Conservation (phyloP, 768 basidiomycete genomes). For the Rhodosporidiobolus sp. region DNA sequence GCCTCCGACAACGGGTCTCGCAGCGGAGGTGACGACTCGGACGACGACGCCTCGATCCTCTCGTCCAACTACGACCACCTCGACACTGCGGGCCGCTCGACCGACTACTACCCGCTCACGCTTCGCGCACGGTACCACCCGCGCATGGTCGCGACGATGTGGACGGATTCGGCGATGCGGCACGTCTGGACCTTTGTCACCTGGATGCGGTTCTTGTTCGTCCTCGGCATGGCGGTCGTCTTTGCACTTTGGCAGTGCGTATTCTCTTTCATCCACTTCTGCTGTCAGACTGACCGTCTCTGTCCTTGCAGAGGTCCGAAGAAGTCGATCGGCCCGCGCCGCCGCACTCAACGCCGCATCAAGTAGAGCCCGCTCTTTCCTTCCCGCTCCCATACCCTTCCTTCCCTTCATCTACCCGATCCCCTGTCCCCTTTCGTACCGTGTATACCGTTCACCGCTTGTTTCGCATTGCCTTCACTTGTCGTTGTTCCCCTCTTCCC, state of each 20-base stretch:
- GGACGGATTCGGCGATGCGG: conserved; percentile 14
- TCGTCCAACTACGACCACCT: conserved; percentile 21
- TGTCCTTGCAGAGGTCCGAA: conserved; percentile 20
- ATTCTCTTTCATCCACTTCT: background rate
- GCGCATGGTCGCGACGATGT: conserved; percentile 26
- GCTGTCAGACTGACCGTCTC: background rate
- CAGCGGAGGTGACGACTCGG: background rate
- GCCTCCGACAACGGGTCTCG: background rate
- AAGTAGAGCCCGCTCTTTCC: too few relatives aligned
- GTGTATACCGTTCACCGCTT: too few relatives aligned
- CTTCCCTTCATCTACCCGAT: too few relatives aligned
- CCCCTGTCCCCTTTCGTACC: too few relatives aligned
- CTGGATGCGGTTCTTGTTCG: conserved; percentile 27
- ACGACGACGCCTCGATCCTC: conserved; percentile 8
- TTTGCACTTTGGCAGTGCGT: conserved; percentile 37
- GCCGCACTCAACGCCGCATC: too few relatives aligned
- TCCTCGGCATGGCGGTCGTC: conserved; percentile 25
- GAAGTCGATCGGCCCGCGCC: conserved; percentile 24
- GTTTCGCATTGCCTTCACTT: too few relatives aligned
- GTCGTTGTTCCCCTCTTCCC: too few relatives aligned
- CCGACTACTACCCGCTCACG: conserved; percentile 36
- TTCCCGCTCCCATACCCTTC: too few relatives aligned
- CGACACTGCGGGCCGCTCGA: background rate
- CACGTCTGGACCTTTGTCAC: conserved; percentile 21
- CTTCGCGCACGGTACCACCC: conserved; percentile 32